A percentile compares a stretch with the other conserved stretches of the same genome.
These are phyloP conservation scores for Penstemon barbatus DNA, from an alignment of 257 asterid genomes.

Conservation along the genomic window DNA sequence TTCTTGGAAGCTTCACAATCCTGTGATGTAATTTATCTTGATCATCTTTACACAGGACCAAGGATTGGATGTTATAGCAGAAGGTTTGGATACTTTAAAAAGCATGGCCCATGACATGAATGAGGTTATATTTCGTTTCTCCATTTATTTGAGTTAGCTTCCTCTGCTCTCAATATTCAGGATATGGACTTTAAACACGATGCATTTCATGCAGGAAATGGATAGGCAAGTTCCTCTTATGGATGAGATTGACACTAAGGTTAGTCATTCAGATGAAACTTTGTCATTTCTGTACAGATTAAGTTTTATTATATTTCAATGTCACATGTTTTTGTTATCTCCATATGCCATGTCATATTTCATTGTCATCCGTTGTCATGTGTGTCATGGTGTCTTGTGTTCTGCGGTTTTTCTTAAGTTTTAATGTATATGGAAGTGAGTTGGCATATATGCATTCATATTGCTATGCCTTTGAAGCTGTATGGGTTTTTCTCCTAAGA, in stretches of 20 bases:
- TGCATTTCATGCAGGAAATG: slow-evolving; percentile 65
- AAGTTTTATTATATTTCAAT: slow-evolving; percentile 7
- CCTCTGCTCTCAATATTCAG: slow-evolving; percentile 22
- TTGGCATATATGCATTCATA: background rate
- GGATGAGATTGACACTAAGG: slow-evolving; percentile 99
- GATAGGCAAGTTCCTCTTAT: slow-evolving; percentile 98
- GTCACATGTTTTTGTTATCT: background rate
- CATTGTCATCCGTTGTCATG: slow-evolving; percentile 13
- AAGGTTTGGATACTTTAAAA: slow-evolving; percentile 91
- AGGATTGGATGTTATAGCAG: slow-evolving; percentile 91
- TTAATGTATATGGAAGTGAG: background rate
- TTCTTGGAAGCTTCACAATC: slow-evolving; percentile 7
- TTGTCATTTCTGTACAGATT: slow-evolving; percentile 6
- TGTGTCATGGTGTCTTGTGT: background rate
- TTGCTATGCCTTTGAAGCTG: slow-evolving; percentile 1
- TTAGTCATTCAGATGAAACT: slow-evolving; percentile 30
- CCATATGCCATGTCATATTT: background rate
- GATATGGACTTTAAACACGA: slow-evolving; percentile 10
- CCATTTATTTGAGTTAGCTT: slow-evolving; percentile 8
- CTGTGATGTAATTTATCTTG: background rate
- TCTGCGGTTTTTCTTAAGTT: background rate
- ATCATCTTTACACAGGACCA: slow-evolving; percentile 59
- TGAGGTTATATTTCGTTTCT: slow-evolving; percentile 56
- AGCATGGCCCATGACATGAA: slow-evolving; percentile 97
- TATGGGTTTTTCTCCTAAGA: background rate